Evolutionary conservation across 2,329 filamentous ascomycete species (phyloP).

Genomic region (Coniella lustricola): DNA sequence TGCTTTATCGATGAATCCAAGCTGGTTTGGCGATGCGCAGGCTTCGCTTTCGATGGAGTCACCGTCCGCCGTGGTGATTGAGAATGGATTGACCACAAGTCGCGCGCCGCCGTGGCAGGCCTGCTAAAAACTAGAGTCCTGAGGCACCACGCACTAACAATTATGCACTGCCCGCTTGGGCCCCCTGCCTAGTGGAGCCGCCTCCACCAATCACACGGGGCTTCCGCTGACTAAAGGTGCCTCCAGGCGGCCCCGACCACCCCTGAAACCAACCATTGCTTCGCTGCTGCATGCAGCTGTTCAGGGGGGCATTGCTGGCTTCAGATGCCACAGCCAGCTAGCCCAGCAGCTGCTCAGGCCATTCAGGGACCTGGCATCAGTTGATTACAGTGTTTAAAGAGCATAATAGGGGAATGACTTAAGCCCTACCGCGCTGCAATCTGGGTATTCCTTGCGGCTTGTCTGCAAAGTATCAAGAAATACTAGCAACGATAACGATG

Average conservation of each 20-base stretch:
- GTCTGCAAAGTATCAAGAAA: too few relatives aligned
- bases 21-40: constrained; percentile 53
- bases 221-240: constrained; percentile 15
- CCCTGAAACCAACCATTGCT: background rate
- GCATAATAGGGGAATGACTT: too few relatives aligned
- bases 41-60: constrained; percentile 37
- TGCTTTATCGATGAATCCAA: constrained; percentile 52
- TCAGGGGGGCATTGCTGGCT: background rate
- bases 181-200: background rate
- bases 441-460: too few relatives aligned
- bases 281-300: constrained; percentile 1
- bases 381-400: too few relatives aligned
- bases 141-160: constrained; percentile 14
- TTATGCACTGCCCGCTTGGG: constrained; percentile 4
- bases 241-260: background rate
- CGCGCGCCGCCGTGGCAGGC: constrained; percentile 8
- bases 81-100: constrained; percentile 42
- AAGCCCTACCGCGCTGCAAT: background rate
- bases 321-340: background rate
- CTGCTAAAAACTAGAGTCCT: constrained; percentile 18
- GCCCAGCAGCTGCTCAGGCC: background rate
- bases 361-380: background rate
- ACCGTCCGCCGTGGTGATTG: constrained; percentile 20
- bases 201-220: constrained; percentile 2
- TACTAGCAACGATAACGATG: background rate